These are phyloP conservation scores for Coffea canephora DNA, from an alignment of 257 asterid genomes.

Conservation along the genomic window DNA sequence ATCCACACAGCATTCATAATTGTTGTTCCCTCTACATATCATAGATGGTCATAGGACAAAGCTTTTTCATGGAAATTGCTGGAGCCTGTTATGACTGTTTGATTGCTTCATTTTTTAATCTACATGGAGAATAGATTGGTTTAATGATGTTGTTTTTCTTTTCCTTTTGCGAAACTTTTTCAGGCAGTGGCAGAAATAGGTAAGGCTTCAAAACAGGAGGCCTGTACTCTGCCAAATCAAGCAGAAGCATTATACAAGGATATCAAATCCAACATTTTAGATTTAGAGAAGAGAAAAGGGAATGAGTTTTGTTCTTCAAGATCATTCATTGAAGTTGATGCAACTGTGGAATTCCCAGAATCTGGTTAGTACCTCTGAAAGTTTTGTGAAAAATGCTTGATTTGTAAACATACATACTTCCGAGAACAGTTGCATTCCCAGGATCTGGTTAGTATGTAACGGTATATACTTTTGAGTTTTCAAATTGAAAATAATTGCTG, in stretches of 20 bases:
- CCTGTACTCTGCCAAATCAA: constrained; percentile 56
- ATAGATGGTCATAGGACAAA: not conserved
- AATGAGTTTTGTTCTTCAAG: constrained; percentile 24
- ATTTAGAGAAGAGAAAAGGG: constrained; percentile 38
- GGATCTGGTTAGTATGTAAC: too few relatives aligned
- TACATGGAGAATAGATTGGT: not conserved
- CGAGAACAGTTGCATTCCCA: too few relatives aligned
- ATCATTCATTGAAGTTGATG: constrained; percentile 25
- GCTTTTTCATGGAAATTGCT: not conserved
- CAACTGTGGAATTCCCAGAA: constrained; percentile 23
- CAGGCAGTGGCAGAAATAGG: constrained; percentile 89
- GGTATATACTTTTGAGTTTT: not conserved
- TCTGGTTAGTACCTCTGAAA: constrained; percentile 36
- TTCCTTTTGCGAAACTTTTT: not conserved
- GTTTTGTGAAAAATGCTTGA: constrained; percentile 8
- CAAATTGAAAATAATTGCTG: not conserved
- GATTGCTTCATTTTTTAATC: not conserved
- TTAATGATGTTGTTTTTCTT: not conserved
- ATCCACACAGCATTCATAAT: not conserved
- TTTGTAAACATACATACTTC: not conserved
- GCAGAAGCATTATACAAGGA: constrained; percentile 55
- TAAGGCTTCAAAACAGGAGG: constrained; percentile 76
- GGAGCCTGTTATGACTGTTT: not conserved
- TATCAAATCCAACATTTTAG: constrained; percentile 34
- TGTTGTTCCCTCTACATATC: not conserved